Base-by-base conservation (phyloP, 2,329 filamentous ascomycete species). In the Thermothelomyces thermophilus region DNA sequence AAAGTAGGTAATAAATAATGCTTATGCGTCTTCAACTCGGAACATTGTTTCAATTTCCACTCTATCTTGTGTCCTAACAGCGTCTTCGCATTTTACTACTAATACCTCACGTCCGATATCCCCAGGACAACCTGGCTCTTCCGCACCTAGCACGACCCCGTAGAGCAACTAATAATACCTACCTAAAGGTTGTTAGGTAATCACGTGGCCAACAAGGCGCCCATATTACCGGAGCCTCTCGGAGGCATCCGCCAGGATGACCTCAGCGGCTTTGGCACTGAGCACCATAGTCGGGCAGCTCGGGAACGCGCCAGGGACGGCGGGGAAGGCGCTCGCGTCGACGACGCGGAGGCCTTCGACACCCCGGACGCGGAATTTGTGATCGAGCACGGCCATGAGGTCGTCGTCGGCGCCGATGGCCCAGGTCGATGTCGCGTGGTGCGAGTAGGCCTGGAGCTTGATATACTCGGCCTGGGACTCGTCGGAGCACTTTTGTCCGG, bases 251-350 rank as follows among this genome's bases (percentile, higher is more conserved):
- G 50, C 55, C 31, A 60, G 35, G 22, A 60, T 58, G 33, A 54
- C 55, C 36, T 80, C 79, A 2, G 76, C 74, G 0, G 80, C 80
- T 69, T 84, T 84, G 65, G 82, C 78, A 4, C 72, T 72, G 10
- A 80, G 65, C 64, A 83, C 77, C 60, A 76, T 60, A 75, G 11
- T 73, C 73, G 10, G 77, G 68, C 9, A 74, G 55, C 2, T 69
- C 64, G 74, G 79, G 67, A 72, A 47, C 36, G 61, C 61, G 5
- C 78, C 79, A 1, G 67, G 64, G 16, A 67, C 76, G 39, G 68
- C 70, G 0, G 77, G 75, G 54, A 79, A 84, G 0, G 75, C 70
- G 22, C 71, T 76, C 0, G 79, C 81, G 65, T 84, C 81, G 0
- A 85, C 81, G 2, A 84, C 80, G 16, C 81, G 67, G 35, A 85